These are phyloP conservation scores for Skeletonema potamos DNA, from an alignment of 108 stramenopile species.

Conservation along the genomic window DNA sequence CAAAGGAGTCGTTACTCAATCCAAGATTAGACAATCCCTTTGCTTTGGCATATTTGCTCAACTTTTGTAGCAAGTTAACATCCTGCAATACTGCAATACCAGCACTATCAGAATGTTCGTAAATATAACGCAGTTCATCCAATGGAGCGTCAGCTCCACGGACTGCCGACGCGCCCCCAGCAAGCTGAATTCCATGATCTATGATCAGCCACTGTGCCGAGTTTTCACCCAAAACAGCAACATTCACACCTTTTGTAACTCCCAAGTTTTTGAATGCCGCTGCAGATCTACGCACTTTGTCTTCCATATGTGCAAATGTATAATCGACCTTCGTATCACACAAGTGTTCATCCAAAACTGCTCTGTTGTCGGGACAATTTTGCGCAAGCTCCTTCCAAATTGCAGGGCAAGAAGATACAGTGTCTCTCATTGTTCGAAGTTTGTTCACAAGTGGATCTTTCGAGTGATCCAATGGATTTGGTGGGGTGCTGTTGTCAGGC, in stretches of 20 bases:
- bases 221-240: conserved; percentile 86
- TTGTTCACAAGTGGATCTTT: conserved; percentile 77
- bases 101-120: conserved; percentile 88
- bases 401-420: conserved; percentile 58
- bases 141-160: conserved; percentile 86
- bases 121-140: conserved; percentile 88
- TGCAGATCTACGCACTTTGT: conserved; percentile 57
- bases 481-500: conserved; percentile 40
- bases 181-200: conserved; percentile 84
- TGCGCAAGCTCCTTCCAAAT: conserved; percentile 70
- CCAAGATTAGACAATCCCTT: conserved; percentile 56
- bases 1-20: conserved; percentile 67
- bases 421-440: conserved; percentile 64
- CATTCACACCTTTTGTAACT: conserved; percentile 64
- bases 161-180: conserved; percentile 82
- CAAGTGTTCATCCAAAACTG: conserved; percentile 79
- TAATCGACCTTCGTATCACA: conserved; percentile 67
- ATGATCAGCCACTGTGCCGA: conserved; percentile 82
- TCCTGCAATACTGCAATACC: conserved; percentile 82
- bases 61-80: conserved; percentile 59
- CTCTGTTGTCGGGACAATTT: conserved; percentile 57
- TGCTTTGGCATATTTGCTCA: conserved; percentile 63
- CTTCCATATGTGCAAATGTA: conserved; percentile 69
- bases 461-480: conserved; percentile 65
- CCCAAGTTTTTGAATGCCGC: conserved; percentile 64